Evolutionary conservation across 2,329 filamentous ascomycete species (phyloP).

Genomic region (Colletotrichum sp.): DNA sequence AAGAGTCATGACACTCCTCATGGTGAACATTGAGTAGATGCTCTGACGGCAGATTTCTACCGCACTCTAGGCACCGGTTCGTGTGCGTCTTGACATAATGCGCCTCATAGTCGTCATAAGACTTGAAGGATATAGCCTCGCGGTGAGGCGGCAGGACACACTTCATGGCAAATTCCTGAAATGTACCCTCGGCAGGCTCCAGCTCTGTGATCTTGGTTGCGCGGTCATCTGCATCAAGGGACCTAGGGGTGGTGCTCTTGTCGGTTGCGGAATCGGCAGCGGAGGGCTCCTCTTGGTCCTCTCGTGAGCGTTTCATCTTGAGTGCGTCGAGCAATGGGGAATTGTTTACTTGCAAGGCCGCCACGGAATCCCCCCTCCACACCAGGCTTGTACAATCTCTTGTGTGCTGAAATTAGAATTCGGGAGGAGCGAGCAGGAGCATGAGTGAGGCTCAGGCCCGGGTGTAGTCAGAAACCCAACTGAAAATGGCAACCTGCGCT

Average conservation of each 20-base stretch:
- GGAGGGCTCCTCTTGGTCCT: conserved; percentile 54
- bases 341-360: conserved; percentile 18
- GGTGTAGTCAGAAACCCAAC: background rate
- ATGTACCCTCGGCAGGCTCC: conserved; percentile 46
- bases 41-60: conserved; percentile 85
- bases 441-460: background rate
- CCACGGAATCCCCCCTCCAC: background rate
- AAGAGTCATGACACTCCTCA: conserved; percentile 87
- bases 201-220: conserved; percentile 65
- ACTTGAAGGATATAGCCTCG: conserved; percentile 71
- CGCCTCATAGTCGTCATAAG: conserved; percentile 82
- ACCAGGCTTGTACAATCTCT: background rate
- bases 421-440: background rate
- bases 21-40: conserved; percentile 85
- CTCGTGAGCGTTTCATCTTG: conserved; percentile 69
- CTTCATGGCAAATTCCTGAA: conserved; percentile 61
- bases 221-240: conserved; percentile 26
- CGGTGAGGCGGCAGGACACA: conserved; percentile 84
- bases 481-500: background rate
- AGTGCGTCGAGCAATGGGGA: conserved; percentile 7
- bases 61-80: conserved; percentile 85
- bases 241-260: conserved; percentile 2
- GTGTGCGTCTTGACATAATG: conserved; percentile 84
- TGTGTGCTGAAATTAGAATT: background rate
- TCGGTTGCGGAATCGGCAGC: conserved; percentile 27